Conservation (phyloP, 2,329 filamentous ascomycete species). For the Talaromyces piceae region DNA sequence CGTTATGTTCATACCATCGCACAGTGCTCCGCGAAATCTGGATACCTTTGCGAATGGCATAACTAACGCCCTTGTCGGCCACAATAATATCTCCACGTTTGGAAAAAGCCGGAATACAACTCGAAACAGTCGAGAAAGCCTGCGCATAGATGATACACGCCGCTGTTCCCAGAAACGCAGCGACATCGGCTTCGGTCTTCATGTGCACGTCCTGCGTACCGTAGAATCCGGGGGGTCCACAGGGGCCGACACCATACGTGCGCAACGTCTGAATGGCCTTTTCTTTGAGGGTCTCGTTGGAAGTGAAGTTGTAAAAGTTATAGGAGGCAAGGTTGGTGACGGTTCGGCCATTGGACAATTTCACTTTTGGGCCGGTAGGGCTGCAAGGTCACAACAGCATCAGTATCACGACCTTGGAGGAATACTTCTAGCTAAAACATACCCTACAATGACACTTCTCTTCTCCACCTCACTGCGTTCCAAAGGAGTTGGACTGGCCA, state of each 20-base stretch:
- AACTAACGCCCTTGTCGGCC: constrained; percentile 88
- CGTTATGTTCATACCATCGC: constrained; percentile 90
- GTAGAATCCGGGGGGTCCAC: constrained; percentile 95
- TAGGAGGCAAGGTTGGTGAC: constrained; percentile 91
- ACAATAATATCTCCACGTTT: constrained; percentile 97
- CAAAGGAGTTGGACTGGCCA: constrained; percentile 62
- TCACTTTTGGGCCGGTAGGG: constrained; percentile 82
- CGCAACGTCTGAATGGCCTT: constrained; percentile 90
- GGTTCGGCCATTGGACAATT: constrained; percentile 78
- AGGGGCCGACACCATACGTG: constrained; percentile 93
- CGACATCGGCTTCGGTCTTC: constrained; percentile 91
- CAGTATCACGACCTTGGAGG: not conserved
- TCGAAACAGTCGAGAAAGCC: constrained; percentile 92
- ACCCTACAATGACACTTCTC: constrained; percentile 83
- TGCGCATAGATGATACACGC: constrained; percentile 94
- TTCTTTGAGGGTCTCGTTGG: constrained; percentile 86
- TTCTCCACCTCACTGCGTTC: constrained; percentile 80
- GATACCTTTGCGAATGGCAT: constrained; percentile 85
- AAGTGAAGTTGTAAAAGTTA: constrained; percentile 97
- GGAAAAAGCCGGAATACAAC: constrained; percentile 91
- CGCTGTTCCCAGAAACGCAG: constrained; percentile 77
- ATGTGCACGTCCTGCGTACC: constrained; percentile 97
- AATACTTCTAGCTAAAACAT: constrained; percentile 20
- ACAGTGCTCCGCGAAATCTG: constrained; percentile 89
- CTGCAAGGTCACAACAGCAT: constrained; percentile 36